Evolutionary conservation across 257 asterid species (phyloP).

Genomic region (Primulina tabacum): DNA sequence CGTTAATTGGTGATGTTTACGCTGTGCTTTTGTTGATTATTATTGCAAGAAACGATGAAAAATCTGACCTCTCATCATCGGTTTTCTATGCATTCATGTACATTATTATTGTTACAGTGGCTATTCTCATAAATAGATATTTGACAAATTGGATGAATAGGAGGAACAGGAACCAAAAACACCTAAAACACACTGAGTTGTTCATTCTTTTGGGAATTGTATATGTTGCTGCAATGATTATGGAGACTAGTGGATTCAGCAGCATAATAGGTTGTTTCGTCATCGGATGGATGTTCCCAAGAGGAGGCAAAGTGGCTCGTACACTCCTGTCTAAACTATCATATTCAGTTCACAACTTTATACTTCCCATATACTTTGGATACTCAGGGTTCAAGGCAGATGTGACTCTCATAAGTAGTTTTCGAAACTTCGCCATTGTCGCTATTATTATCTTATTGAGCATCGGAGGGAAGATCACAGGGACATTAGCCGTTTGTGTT

Average conservation of each 20-base stretch:
- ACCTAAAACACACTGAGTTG: conserved; percentile 70
- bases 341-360: conserved; percentile 71
- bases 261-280: conserved; percentile 80
- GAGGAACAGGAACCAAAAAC: conserved; percentile 71
- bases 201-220: conserved; percentile 60
- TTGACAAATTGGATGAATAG: conserved; percentile 65
- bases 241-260: conserved; percentile 77
- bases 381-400: conserved; percentile 88
- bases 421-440: conserved; percentile 47
- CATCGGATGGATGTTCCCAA: conserved; percentile 81
- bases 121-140: conserved; percentile 49
- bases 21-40: conserved; percentile 61
- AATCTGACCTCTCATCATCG: conserved; percentile 28
- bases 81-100: conserved; percentile 39
- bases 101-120: conserved; percentile 40
- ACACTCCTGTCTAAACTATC: conserved; percentile 79
- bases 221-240: conserved; percentile 62
- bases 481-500: conserved; percentile 75
- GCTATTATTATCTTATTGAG: conserved; percentile 63
- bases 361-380: conserved; percentile 92
- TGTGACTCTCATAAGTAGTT: conserved; percentile 45
- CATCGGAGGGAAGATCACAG: conserved; percentile 88
- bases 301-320: conserved; percentile 87
- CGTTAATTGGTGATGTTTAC: conserved; percentile 68
- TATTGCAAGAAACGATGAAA: conserved; percentile 39